Conservation (phyloP, 106 monocot genomes). For the Dendrobium nobile region DNA sequence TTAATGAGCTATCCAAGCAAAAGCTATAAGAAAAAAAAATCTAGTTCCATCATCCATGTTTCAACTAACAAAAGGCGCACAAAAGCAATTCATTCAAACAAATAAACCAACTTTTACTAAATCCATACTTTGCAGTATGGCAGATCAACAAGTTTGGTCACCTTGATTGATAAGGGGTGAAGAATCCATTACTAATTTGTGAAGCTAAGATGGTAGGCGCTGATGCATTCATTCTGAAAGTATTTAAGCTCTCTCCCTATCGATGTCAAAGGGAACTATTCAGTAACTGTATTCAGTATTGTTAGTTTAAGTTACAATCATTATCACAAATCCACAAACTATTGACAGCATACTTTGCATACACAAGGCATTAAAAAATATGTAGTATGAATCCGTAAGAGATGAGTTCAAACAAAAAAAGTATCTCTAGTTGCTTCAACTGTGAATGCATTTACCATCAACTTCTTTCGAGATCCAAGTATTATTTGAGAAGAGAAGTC, state of each 20-base stretch:
- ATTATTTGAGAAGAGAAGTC: constrained; percentile 53
- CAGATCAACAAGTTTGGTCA: constrained; percentile 2
- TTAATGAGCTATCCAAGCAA: constrained; percentile 81
- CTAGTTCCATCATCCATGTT: not conserved
- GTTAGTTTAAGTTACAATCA: not conserved
- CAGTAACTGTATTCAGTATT: too few species aligned
- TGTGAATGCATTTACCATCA: constrained; percentile 36
- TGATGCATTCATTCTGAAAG: constrained; percentile 41
- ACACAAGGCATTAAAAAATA: too few species aligned
- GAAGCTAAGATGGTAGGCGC: constrained; percentile 54
- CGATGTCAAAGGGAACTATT: not conserved
- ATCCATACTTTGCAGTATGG: not conserved
- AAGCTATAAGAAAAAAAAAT: constrained; percentile 27
- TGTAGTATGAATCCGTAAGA: not conserved
- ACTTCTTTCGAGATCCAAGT: constrained; percentile 41
- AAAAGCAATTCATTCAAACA: not conserved
- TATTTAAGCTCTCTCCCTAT: constrained; percentile 78
- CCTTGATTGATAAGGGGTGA: constrained; percentile 86
- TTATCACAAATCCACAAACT: not conserved
- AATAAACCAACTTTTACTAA: not conserved
- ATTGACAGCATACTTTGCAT: too few species aligned
- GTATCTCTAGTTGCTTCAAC: not conserved
- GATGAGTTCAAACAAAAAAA: not conserved
- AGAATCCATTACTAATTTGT: constrained; percentile 60
- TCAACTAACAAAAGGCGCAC: not conserved